Conservation (phyloP, 768 basidiomycete species). For the Suillus occidentalis region DNA sequence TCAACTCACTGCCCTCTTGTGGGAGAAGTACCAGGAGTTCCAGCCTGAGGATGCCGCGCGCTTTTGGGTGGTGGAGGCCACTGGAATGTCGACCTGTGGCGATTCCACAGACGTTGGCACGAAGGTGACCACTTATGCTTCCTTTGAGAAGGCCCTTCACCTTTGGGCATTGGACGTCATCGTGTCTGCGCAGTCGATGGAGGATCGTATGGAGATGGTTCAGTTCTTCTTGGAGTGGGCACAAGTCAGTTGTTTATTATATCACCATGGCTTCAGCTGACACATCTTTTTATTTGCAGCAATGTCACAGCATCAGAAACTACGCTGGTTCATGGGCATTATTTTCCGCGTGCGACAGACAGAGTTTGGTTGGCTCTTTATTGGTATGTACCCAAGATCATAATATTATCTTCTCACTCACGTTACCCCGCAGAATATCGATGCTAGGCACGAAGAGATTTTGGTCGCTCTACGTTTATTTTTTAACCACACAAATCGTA, state of each 20-base stretch:
- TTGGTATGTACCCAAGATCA: neutral
- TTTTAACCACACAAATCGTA: constrained; percentile 20
- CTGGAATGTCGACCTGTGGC: constrained; percentile 16
- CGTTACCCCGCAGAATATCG: neutral
- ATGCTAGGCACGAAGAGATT: neutral
- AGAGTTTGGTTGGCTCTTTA: constrained; percentile 32
- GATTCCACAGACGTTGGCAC: constrained; percentile 23
- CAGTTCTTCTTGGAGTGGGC: constrained; percentile 49
- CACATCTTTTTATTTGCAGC: constrained; percentile 27
- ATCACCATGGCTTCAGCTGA: constrained; percentile 2
- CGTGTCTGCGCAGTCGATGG: constrained; percentile 21
- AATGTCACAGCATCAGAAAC: constrained; percentile 46
- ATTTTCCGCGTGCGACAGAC: constrained; percentile 41
- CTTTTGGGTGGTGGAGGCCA: constrained; percentile 36
- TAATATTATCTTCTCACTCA: neutral
- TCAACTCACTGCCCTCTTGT: constrained; percentile 43
- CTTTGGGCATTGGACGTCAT: constrained; percentile 43
- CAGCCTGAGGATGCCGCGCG: constrained; percentile 45
- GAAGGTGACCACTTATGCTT: constrained; percentile 31
- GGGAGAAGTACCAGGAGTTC: constrained; percentile 38
- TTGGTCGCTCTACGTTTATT: neutral
- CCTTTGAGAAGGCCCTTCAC: constrained; percentile 37
- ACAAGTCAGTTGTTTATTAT: constrained; percentile 29
- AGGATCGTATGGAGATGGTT: constrained; percentile 27
- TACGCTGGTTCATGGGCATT: constrained; percentile 45